These are phyloP conservation scores for Sordariomycetes sp. DNA, from an alignment of 2,329 filamentous ascomycete genomes.

Conservation along the genomic window DNA sequence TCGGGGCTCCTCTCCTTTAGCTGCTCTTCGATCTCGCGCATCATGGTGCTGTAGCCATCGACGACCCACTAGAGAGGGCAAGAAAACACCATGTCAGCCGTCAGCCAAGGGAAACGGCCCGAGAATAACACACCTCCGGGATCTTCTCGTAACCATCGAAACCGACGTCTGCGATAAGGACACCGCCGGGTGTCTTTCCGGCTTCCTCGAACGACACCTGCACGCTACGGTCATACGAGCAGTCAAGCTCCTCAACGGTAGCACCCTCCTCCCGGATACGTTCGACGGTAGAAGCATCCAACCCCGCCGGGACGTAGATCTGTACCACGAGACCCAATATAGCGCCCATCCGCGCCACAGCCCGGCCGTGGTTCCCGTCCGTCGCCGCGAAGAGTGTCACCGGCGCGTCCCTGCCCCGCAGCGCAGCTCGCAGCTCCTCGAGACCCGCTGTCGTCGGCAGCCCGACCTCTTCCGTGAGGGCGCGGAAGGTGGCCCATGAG, in stretches of 20 bases:
- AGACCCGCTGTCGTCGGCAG: slow-evolving; percentile 31
- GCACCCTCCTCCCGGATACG: slow-evolving; percentile 55
- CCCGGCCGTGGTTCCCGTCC: slow-evolving; percentile 69
- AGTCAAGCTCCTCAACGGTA: slow-evolving; percentile 39
- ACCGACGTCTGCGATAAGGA: slow-evolving; percentile 60
- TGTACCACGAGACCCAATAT: slow-evolving; percentile 42
- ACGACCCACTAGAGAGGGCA: slow-evolving; percentile 56
- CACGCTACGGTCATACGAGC: slow-evolving; percentile 56
- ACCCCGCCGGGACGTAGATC: slow-evolving; percentile 53
- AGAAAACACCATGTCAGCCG: neutral
- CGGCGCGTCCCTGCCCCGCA: slow-evolving; percentile 10
- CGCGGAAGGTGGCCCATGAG: slow-evolving; percentile 58
- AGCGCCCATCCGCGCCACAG: slow-evolving; percentile 57
- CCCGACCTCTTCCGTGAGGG: slow-evolving; percentile 33
- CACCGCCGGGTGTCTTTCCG: slow-evolving; percentile 20
- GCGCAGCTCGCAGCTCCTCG: slow-evolving; percentile 24
- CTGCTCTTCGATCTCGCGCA: slow-evolving; percentile 57
- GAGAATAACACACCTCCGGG: slow-evolving; percentile 22
- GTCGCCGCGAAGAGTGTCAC: slow-evolving; percentile 52
- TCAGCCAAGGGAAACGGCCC: neutral
- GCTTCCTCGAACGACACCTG: slow-evolving; percentile 31
- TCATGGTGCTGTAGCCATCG: slow-evolving; percentile 66
- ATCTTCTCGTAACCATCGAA: slow-evolving; percentile 57
- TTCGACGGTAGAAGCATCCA: slow-evolving; percentile 40
- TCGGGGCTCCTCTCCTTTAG: slow-evolving; percentile 24